A percentile compares a stretch with the other conserved stretches of the same genome.
Conservation (phyloP, 2,329 filamentous ascomycete species). For the Penicillium hordei region DNA sequence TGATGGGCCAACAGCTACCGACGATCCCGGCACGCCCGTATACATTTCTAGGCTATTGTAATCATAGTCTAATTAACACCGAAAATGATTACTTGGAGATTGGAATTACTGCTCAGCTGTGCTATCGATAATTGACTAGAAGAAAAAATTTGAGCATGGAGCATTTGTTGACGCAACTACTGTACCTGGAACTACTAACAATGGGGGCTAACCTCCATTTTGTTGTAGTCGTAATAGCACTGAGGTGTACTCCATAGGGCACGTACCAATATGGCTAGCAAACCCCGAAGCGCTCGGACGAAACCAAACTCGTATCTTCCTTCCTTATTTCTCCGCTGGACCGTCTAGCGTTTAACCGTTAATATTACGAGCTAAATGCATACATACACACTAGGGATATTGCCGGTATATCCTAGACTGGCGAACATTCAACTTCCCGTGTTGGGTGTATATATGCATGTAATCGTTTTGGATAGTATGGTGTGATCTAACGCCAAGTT, state of each 20-base stretch:
- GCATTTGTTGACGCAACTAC: background rate
- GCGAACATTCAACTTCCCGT: background rate
- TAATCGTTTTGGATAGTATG: background rate
- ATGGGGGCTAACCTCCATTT: background rate
- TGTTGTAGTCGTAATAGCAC: background rate
- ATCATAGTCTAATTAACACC: background rate
- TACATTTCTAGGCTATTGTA: background rate
- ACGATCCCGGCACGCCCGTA: background rate
- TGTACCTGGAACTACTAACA: background rate
- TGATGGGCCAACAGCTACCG: conserved; percentile 5
- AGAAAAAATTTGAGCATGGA: background rate
- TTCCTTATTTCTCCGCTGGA: background rate
- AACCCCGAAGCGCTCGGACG: conserved; percentile 6
- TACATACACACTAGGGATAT: background rate
- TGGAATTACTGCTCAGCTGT: background rate
- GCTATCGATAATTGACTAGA: background rate
- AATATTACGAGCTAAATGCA: background rate
- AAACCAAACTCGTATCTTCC: background rate
- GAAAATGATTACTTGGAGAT: background rate
- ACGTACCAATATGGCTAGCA: background rate
- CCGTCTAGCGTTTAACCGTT: background rate
- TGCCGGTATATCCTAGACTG: background rate
- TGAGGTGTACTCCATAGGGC: background rate
- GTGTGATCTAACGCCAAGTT: background rate
- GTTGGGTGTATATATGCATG: background rate